phyloP scores from a whole-genome alignment of 2,329 filamentous ascomycete genomes.

The Byssothecium circinans region DNA sequence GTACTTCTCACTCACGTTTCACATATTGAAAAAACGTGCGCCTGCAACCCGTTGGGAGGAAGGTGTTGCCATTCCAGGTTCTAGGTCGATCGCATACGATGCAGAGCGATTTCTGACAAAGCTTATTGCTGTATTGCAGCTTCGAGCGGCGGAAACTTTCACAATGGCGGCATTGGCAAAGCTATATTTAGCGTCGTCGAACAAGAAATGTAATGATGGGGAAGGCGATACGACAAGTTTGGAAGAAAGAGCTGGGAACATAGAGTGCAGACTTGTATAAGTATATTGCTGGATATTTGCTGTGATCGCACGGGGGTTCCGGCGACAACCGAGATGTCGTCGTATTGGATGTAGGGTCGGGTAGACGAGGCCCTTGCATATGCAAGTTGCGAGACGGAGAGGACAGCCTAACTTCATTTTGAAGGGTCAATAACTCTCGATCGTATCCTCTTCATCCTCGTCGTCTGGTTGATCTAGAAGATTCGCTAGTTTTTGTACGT shows the following conservation, averaged over 20 bases:
- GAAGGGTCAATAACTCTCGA: constrained; percentile 13
- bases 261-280: constrained; percentile 36
- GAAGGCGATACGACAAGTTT: constrained; percentile 24
- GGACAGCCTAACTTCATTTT: constrained; percentile 8
- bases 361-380: constrained; percentile 27
- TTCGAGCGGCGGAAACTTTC: constrained; percentile 13
- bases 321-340: constrained; percentile 26
- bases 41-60: constrained; percentile 19
- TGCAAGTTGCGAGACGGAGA: constrained; percentile 16
- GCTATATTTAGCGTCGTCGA: constrained; percentile 21
- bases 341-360: constrained; percentile 23
- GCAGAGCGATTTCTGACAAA: constrained; percentile 12
- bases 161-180: constrained; percentile 26
- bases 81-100: constrained; percentile 25
- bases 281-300: constrained; percentile 39
- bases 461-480: constrained; percentile 20
- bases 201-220: constrained; percentile 4
- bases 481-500: constrained; percentile 9
- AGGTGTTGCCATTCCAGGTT: constrained; percentile 23
- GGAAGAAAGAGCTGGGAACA: constrained; percentile 21
- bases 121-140: constrained; percentile 1
- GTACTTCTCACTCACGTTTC: constrained; percentile 22
- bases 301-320: constrained; percentile 29
- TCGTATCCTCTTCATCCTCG: constrained; percentile 11
- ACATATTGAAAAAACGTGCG: constrained; percentile 19